Base-by-base conservation (phyloP, 306 rosid species). In the Corylus americana region DNA sequence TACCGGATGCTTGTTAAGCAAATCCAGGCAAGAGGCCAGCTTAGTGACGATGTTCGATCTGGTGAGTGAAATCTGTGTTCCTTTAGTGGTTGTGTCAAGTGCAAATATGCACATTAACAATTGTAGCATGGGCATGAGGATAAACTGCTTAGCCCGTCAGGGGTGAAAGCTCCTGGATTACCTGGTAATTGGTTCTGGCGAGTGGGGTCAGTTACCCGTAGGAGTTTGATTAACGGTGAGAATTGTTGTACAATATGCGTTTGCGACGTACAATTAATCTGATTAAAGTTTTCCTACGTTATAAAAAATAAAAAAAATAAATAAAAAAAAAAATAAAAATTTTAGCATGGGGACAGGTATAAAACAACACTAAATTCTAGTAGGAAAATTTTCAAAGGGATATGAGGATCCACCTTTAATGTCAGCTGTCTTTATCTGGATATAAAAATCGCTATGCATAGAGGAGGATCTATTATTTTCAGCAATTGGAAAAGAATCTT, bases 11-110 rank as follows among this genome's bases (percentile, higher is more conserved):
- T 95, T 78, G 94, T 86, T 69, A 85, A 87, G 80, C 98, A 92
- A 93, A 89, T 95, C 82, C 94, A 88, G 85, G 90, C 90, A 16
- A 87, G 85, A 89, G 98, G 98, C 57, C 90, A 87, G 81, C 80
- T 95, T 75, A 84, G 97, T 55, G 97, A 95, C 7, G 98, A 95
- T 81, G 95, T 95, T 86, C 96, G 98, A 51, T 95, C 98, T 76
- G 98, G 98, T 95, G 82, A 89, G 91, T 75, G 78, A 77, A 76
- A 70, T 73, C 82, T 80, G 17, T 14, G 14, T 48, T 54, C 22
- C 45, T 20, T 53, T 13, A 66, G 75, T 71, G 62, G 37, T 63
- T 70, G 82, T 55, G 31, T 53, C 48, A 45, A 37, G 44, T 66
- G 73, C 50, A 68, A 7, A n/a, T 53, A 55, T 39, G 48, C 47